phyloP scores from a whole-genome alignment of 257 asterid species.

The Nemophila menziesii region DNA sequence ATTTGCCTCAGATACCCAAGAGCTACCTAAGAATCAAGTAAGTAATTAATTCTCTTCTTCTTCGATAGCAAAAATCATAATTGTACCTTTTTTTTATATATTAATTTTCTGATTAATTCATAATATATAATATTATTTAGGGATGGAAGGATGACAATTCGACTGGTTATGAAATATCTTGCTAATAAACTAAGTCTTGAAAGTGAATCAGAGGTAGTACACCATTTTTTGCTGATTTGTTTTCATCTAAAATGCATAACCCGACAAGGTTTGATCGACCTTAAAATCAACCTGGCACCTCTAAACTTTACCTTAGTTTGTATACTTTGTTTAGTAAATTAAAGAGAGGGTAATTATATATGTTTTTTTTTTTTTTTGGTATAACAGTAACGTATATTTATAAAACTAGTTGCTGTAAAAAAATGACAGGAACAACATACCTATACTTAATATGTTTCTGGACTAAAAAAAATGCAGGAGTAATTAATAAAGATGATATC shows the following conservation, averaged over 20 bases:
- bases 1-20: slow-evolving; percentile 86
- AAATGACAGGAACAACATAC: slow-evolving; percentile 52
- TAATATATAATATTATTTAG: slow-evolving; percentile 19
- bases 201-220: slow-evolving; percentile 85
- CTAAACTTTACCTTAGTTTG: too few relatives aligned
- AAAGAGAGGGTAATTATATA: too few relatives aligned
- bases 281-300: too few relatives aligned
- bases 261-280: neutral
- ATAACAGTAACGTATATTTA: neutral
- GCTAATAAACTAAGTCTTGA: slow-evolving; percentile 74
- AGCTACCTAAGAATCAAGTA: slow-evolving; percentile 95
- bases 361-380: neutral
- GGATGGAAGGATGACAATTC: slow-evolving; percentile 84
- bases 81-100: neutral
- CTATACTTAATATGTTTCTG: slow-evolving; percentile 19
- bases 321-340: too few relatives aligned
- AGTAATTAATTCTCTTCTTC: neutral
- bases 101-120: neutral
- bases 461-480: too few relatives aligned
- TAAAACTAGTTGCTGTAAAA: slow-evolving; percentile 22
- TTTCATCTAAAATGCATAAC: neutral
- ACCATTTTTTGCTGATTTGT: neutral
- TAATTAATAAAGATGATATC: slow-evolving; percentile 40
- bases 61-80: neutral
- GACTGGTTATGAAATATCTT: slow-evolving; percentile 74